These are phyloP conservation scores for Aspergillus fumigatus DNA, from an alignment of 2,329 filamentous ascomycete species.

Conservation along the genomic window DNA sequence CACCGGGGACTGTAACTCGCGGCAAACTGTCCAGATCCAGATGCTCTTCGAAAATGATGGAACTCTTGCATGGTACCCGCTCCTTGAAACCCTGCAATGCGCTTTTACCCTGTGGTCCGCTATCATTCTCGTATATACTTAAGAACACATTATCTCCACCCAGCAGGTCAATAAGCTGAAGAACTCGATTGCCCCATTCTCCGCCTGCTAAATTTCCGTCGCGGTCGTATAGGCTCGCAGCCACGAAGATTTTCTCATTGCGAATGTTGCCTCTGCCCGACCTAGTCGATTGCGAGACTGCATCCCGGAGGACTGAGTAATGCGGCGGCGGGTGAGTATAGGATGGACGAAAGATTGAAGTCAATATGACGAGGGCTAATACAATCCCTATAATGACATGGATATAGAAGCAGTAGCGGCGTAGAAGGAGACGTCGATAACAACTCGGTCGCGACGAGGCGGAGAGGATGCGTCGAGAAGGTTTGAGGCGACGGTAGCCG, in stretches of 20 bases:
- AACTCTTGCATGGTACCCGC: constrained; percentile 46
- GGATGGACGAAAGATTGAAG: constrained; percentile 50
- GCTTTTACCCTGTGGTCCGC: constrained; percentile 51
- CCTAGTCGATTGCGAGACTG: constrained; percentile 26
- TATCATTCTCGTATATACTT: constrained; percentile 70
- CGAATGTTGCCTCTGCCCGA: constrained; percentile 47
- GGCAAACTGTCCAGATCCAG: constrained; percentile 55
- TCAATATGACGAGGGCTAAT: constrained; percentile 35
- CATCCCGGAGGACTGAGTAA: constrained; percentile 41
- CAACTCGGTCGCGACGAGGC: constrained; percentile 20
- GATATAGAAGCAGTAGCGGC: constrained; percentile 29
- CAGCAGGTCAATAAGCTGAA: constrained; percentile 60
- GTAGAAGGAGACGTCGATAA: constrained; percentile 25
- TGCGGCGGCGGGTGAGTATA: constrained; percentile 53
- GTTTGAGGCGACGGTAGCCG: constrained; percentile 28
- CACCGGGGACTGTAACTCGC: constrained; percentile 59
- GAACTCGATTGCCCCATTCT: constrained; percentile 58
- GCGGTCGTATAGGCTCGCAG: constrained; percentile 64
- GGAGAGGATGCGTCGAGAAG: constrained; percentile 21
- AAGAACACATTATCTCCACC: constrained; percentile 65
- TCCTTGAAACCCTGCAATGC: constrained; percentile 52
- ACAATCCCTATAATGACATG: constrained; percentile 25
- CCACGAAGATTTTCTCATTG: constrained; percentile 67
- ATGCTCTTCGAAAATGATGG: constrained; percentile 57
- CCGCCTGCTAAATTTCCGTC: constrained; percentile 58